Evolutionary conservation across 345 rosid genomes (phyloP).

Genomic region (Chamaenerion angustifolium): DNA sequence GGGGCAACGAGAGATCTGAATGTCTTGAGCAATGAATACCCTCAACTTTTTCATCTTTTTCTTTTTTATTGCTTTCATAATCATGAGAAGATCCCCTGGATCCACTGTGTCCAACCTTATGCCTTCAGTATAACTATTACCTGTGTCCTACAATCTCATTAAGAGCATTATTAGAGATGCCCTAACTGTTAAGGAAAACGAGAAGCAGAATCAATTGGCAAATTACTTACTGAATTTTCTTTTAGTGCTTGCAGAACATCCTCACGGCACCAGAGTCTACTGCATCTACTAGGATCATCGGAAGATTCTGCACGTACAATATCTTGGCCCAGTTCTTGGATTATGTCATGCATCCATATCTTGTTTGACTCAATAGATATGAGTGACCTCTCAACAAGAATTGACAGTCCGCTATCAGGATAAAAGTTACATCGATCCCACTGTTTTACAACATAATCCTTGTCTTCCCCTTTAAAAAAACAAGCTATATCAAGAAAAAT

Average conservation of each 20-base stretch:
- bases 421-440: slow-evolving; percentile 7
- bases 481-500: slow-evolving; percentile 17
- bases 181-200: background rate
- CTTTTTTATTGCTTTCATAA: slow-evolving; percentile 6
- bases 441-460: background rate
- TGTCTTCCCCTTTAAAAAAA: slow-evolving; percentile 12
- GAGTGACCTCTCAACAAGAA: slow-evolving; percentile 11
- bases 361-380: slow-evolving; percentile 7
- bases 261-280: slow-evolving; percentile 12
- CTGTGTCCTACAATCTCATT: background rate
- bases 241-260: slow-evolving; percentile 10
- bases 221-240: slow-evolving; percentile 8
- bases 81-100: slow-evolving; percentile 5
- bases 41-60: slow-evolving; percentile 15
- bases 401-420: slow-evolving; percentile 6
- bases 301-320: slow-evolving; percentile 15
- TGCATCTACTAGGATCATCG: slow-evolving; percentile 8
- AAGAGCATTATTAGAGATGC: too few species aligned
- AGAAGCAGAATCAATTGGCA: background rate
- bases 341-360: slow-evolving; percentile 19
- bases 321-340: slow-evolving; percentile 18
- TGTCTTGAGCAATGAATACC: slow-evolving; percentile 7
- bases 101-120: slow-evolving; percentile 5
- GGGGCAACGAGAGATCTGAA: slow-evolving; percentile 10
- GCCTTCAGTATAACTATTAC: slow-evolving; percentile 13